phyloP scores from a whole-genome alignment of 2,329 filamentous ascomycete species.

The Bipolaris zeicola region DNA sequence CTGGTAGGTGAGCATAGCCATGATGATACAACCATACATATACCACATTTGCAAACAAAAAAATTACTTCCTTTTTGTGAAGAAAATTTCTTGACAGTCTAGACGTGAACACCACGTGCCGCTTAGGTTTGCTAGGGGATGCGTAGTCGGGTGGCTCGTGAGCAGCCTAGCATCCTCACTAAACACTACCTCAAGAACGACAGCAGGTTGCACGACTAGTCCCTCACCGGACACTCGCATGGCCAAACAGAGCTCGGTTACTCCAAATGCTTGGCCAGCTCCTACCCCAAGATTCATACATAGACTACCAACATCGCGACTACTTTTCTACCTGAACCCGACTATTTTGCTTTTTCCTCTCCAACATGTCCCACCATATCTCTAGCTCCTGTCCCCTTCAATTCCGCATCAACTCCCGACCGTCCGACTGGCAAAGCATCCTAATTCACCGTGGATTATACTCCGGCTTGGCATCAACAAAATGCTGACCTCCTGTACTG shows the following conservation, averaged over 20 bases:
- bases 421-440: neutral
- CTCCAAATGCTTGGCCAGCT: neutral
- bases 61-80: neutral
- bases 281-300: neutral
- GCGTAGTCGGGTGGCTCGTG: neutral
- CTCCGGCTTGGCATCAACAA: neutral
- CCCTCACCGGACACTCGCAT: neutral
- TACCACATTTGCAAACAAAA: too few relatives aligned
- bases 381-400: neutral
- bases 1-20: neutral
- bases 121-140: neutral
- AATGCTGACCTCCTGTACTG: neutral
- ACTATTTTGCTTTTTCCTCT: neutral
- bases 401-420: neutral
- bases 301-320: neutral
- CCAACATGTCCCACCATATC: neutral
- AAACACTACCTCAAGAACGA: neutral
- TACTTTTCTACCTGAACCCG: neutral
- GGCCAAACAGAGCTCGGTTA: too few relatives aligned
- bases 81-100: neutral
- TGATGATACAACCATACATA: neutral
- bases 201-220: neutral
- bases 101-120: neutral
- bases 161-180: neutral
- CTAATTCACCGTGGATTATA: neutral